Base-by-base conservation (phyloP, 176 grass and related monocot genomes). In the Dendrocalamus sinicus region DNA sequence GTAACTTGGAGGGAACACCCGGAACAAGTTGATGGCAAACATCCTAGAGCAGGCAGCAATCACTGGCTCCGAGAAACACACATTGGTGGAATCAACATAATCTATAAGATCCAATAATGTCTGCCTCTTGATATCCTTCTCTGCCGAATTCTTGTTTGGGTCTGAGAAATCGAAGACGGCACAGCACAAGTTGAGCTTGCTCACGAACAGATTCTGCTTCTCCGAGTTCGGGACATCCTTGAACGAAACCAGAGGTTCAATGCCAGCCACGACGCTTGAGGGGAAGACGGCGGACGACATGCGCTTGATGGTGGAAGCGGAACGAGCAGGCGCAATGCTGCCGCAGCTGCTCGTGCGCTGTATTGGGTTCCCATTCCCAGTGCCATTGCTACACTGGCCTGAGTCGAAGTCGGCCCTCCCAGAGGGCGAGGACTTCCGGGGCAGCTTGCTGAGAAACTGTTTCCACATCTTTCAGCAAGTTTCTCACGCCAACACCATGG, bases 81-180 rank as follows among this genome's bases (percentile, higher is more conserved):
- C 2, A 54, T 0, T 88, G 63, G 46, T 88, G 32, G 88, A 89
- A 71, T 91, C 87, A 2, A 99, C 82, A 58, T 79, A 99, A 41
- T 99, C 97, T 40, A 95, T 89, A 45, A 99, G 90, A 84, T 99
- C 97, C 88, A 94, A 51, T 64, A 99, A 82, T 2, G 94, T 76
- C 78, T 99, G 97, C 79, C 94, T 83, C 68, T 99, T 99, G 78
- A 99, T 90, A 78, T 96, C 97, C 84, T 99, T 99, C 92, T 96
- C 94, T 8, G 89, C 81, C 0, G 88, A 86, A 59, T 90, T 93
- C 87, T 93, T 99, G 90, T 67, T 92, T 2, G 92, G 90, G 80
- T 99, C 94, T 1, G 97, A 92, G 90, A 99, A 99, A 82, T 99
- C 97, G n/a, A 99, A 99, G 52, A 96, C 69, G 5, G 90, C 92